Conservation (phyloP, 148 eudicot genomes). For the Rhododendron henanense region DNA sequence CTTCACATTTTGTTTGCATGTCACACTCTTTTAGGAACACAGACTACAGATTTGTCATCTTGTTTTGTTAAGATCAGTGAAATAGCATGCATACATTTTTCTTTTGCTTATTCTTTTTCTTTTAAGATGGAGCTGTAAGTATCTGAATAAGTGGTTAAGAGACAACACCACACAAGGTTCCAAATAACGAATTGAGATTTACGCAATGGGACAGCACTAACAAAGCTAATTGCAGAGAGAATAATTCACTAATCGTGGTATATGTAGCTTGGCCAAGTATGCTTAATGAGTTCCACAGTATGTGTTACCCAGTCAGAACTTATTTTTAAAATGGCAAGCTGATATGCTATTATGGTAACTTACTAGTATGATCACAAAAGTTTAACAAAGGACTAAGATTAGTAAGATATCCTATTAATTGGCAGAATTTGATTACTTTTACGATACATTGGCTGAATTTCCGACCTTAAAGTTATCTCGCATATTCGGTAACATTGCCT, state of each 20-base stretch:
- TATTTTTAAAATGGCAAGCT: neutral
- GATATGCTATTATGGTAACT: neutral
- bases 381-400: slow-evolving; percentile 1
- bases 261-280: neutral
- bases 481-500: neutral
- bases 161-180: neutral
- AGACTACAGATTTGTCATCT: too few relatives aligned
- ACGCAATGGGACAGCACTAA: neutral
- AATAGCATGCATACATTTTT: too few relatives aligned
- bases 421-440: neutral
- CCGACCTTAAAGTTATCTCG: neutral
- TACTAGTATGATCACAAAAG: neutral
- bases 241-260: neutral
- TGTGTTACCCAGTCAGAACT: neutral
- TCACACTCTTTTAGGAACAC: too few relatives aligned
- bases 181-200: neutral
- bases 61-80: too few relatives aligned
- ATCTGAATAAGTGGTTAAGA: neutral
- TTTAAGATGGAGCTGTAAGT: neutral
- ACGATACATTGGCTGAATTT: neutral
- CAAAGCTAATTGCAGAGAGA: neutral
- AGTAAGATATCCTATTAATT: neutral
- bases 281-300: neutral
- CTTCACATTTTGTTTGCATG: too few relatives aligned
- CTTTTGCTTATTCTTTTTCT: too few relatives aligned